Evolutionary conservation across 192 early-diverging fungal species (phyloP), one percentile per base, ranked within the genome.

Genomic region (Glomus cerebriforme): DNA sequence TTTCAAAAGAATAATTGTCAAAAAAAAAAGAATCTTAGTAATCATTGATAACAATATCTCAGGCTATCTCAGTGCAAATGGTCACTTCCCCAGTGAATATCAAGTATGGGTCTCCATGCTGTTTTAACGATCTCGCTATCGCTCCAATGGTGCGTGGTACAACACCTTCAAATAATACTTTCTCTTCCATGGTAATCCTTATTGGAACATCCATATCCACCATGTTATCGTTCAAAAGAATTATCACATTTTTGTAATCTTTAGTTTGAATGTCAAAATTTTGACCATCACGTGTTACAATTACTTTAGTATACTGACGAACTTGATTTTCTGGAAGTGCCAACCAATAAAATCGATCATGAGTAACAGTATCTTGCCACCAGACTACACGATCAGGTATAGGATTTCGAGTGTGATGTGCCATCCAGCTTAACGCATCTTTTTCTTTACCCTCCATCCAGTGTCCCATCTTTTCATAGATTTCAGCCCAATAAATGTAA

Each of bases 31-130:
- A n/a, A n/a, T n/a, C n/a, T n/a, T n/a, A n/a, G n/a, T n/a, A n/a
- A n/a, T n/a, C n/a, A n/a, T n/a, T n/a, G n/a, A n/a, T n/a, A n/a
- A n/a, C n/a, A n/a, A n/a, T n/a, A n/a, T n/a, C n/a, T n/a, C n/a
- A n/a, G n/a, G n/a, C n/a, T n/a, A 43, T 43, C 24, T 27, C 60
- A 62, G 60, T 62, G 7, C 60, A 62, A n/a, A 62, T n/a, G n/a
- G 60, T 62, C n/a, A 62, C 60, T 62, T 62, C 60, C 9, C 60
- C 60, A n/a, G 60, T 62, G 26, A 62, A 62, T 62, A 62, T 62
- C 24, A 62, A 62, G 60, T 62, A 62, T n/a, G n/a, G n/a, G 24
- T 62, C 60, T 27, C 60, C 60, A n/a, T 62, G 60, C 0, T n/a
- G 60, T 62, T 62, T 62, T 62, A 62, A 62, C 22, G 60, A 62